These are phyloP conservation scores for Chlorella ohadii DNA, from an alignment of 139 green algal species.

Conservation along the genomic window DNA sequence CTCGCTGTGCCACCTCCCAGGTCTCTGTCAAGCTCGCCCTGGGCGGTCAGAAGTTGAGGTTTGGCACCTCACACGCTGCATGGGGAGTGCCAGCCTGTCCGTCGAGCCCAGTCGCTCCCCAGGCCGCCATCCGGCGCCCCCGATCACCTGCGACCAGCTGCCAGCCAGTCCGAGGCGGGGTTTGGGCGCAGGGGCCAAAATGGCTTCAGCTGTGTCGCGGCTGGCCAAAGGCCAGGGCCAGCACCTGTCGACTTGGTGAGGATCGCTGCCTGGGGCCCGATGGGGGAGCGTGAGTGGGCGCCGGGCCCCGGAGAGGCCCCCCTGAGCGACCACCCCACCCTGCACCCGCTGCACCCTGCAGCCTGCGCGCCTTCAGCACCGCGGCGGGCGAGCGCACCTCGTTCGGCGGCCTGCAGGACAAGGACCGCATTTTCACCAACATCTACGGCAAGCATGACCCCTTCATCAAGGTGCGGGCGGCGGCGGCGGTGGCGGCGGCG, in stretches of 20 bases:
- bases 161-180: no score
- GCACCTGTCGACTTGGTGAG: slow-evolving; percentile 29
- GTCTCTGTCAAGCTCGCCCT: no score
- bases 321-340: not conserved
- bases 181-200: no score
- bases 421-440: slow-evolving; percentile 99
- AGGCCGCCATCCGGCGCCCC: no score
- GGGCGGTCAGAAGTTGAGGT: no score
- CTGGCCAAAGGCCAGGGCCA: slow-evolving; percentile 21
- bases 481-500: not conserved
- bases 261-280: not conserved
- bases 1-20: no score
- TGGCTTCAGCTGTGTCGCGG: not conserved
- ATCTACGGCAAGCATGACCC: slow-evolving; percentile 93
- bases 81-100: no score
- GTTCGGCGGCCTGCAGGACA: slow-evolving; percentile 84
- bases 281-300: not conserved
- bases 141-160: no score
- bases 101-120: no score
- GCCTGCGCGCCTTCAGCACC: slow-evolving; percentile 38
- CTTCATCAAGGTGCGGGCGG: slow-evolving; percentile 79
- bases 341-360: not conserved
- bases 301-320: no score
- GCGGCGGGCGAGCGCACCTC: slow-evolving; percentile 26
- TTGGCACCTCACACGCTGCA: no score